A percentile compares a stretch with the other conserved stretches of the same genome.
Evolutionary conservation across 108 stramenopile species (phyloP).

Genomic region (Pseudonitzschia delicatissima): DNA sequence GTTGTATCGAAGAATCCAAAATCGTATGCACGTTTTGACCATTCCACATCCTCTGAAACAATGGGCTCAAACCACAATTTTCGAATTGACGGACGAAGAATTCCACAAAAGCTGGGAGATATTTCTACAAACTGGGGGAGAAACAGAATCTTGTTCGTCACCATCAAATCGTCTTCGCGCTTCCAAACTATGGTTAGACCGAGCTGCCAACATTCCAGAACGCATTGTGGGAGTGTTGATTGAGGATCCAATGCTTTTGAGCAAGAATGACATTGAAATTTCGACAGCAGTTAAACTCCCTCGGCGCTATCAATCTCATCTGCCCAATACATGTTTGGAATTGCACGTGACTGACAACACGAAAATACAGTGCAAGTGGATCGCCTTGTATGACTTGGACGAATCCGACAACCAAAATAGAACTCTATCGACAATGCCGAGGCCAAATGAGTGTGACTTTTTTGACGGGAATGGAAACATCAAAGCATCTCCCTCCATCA

Average conservation of each 20-base stretch:
- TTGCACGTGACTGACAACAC: not conserved
- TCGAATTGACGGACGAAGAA: not conserved
- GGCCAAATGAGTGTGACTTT: conserved; percentile 32
- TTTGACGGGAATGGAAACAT: not conserved
- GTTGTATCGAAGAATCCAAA: conserved; percentile 13
- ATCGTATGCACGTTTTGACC: conserved; percentile 20
- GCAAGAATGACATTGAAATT: not conserved
- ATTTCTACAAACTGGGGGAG: not conserved
- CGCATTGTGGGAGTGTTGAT: conserved; percentile 23
- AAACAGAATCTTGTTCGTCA: not conserved
- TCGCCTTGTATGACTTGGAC: not conserved
- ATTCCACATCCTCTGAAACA: conserved; percentile 27
- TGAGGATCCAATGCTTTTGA: conserved; percentile 14
- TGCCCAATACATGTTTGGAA: conserved; percentile 13
- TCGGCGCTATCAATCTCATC: conserved; percentile 1
- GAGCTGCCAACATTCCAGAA: conserved; percentile 16
- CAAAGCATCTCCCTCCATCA: conserved; percentile 10
- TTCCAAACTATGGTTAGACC: conserved; percentile 29
- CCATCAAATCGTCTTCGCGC: conserved; percentile 15
- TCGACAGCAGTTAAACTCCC: not conserved
- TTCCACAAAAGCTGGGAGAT: conserved; percentile 1
- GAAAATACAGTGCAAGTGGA: not conserved
- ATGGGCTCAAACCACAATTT: conserved; percentile 19
- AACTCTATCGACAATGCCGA: conserved; percentile 19
- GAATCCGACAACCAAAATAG: not conserved